Evolutionary conservation across 139 green algal genomes (phyloP).

Genomic region (Volvox reticuliferus): DNA sequence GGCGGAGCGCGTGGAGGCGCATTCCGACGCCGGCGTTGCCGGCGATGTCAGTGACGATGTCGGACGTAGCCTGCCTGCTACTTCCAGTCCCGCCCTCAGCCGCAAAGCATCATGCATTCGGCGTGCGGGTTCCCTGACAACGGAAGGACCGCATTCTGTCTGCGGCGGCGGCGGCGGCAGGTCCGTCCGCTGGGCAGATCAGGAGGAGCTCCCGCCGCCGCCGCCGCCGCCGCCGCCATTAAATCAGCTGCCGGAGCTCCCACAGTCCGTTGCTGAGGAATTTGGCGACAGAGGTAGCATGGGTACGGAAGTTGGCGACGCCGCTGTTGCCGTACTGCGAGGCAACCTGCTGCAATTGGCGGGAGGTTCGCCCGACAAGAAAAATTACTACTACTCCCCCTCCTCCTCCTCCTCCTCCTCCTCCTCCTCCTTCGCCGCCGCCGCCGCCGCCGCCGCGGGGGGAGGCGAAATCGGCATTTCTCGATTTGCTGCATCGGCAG

Average conservation of each 20-base stretch:
- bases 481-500: not conserved
- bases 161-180: not conserved
- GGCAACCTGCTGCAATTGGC: not conserved
- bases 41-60: not conserved
- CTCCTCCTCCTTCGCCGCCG: too few species aligned
- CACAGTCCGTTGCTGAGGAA: not conserved
- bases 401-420: too few species aligned
- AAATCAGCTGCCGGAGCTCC: not conserved
- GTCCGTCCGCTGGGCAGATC: conserved; percentile 21
- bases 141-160: not conserved
- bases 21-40: too few species aligned
- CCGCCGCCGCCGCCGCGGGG: not conserved
- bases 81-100: not conserved
- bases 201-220: not conserved
- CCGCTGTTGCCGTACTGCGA: not conserved
- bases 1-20: conserved; percentile 3
- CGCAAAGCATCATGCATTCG: conserved; percentile 16
- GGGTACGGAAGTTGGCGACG: not conserved
- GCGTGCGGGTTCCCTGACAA: not conserved
- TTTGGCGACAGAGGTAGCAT: not conserved
- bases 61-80: not conserved
- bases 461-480: not conserved
- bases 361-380: too few species aligned
- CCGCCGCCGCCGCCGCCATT: not conserved
- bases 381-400: too few species aligned